Conservation (phyloP, 805 yeast genomes). For the Starmerella floris region DNA sequence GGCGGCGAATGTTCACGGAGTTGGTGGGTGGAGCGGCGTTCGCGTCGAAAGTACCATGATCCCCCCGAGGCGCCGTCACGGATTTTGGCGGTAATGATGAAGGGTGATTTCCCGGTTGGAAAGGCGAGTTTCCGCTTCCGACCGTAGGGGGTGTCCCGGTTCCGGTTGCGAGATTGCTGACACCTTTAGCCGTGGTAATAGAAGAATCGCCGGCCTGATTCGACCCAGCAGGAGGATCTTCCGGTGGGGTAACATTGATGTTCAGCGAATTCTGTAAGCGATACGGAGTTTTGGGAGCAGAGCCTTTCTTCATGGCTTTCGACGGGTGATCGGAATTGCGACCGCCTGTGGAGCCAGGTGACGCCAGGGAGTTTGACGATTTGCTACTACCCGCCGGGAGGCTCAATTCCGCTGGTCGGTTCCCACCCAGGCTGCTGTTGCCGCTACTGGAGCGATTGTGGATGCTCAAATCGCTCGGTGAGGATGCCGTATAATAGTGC, state of each 20-base stretch:
- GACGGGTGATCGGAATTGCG: neutral
- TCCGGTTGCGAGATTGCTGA: neutral
- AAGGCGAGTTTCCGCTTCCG: neutral
- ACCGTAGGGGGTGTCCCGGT: neutral
- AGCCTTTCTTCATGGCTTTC: neutral
- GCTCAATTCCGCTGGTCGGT: too few species aligned
- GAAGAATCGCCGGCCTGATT: neutral
- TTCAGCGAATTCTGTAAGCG: neutral
- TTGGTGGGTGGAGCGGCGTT: neutral
- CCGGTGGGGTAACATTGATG: neutral
- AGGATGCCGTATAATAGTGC: conserved; percentile 11
- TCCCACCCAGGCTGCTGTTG: neutral
- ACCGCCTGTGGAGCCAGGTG: neutral
- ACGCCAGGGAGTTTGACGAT: neutral
- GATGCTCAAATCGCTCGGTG: conserved; percentile 1
- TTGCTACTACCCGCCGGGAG: neutral
- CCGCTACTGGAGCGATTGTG: neutral
- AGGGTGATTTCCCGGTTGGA: too few species aligned
- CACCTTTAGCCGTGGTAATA: neutral
- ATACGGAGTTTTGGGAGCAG: neutral
- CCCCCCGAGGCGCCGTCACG: too few species aligned
- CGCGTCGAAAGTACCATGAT: neutral
- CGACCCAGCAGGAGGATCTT: neutral
- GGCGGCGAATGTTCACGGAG: conserved; percentile 3
- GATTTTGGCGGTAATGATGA: too few species aligned